Conservation (phyloP, 768 basidiomycete species). For the Mycena alexandri region DNA sequence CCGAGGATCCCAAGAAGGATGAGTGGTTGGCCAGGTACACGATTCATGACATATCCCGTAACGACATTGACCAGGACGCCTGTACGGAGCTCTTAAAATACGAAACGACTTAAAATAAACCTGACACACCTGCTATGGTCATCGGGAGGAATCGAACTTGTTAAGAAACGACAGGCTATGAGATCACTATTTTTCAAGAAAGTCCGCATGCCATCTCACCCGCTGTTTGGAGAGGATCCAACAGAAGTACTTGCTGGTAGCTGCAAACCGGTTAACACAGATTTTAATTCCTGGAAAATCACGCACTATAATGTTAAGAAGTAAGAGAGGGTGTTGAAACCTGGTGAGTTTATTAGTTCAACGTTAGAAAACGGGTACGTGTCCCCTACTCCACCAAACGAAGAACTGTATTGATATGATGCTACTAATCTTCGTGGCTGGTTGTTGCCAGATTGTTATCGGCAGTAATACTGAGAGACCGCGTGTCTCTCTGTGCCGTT, state of each 20-base stretch:
- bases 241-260: conserved; percentile 48
- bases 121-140: conserved; percentile 41
- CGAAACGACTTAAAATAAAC: background rate
- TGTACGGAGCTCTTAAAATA: background rate
- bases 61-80: conserved; percentile 41
- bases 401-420: conserved; percentile 48
- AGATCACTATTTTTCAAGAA: background rate
- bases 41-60: conserved; percentile 40
- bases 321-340: conserved; percentile 51
- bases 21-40: conserved; percentile 46
- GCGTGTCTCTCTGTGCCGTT: conserved; percentile 45
- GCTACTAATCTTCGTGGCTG: conserved; percentile 45
- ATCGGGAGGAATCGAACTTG: conserved; percentile 48
- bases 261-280: conserved; percentile 25
- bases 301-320: conserved; percentile 47
- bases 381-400: conserved; percentile 40
- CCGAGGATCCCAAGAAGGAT: conserved; percentile 46
- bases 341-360: conserved; percentile 15
- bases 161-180: no score
- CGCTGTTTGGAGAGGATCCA: conserved; percentile 48
- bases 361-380: no score
- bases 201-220: background rate
- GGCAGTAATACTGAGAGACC: conserved; percentile 47
- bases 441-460: conserved; percentile 48
- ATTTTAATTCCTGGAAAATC: background rate